phyloP scores from a whole-genome alignment of 2,329 filamentous ascomycete species.

The Fusarium sp. region DNA sequence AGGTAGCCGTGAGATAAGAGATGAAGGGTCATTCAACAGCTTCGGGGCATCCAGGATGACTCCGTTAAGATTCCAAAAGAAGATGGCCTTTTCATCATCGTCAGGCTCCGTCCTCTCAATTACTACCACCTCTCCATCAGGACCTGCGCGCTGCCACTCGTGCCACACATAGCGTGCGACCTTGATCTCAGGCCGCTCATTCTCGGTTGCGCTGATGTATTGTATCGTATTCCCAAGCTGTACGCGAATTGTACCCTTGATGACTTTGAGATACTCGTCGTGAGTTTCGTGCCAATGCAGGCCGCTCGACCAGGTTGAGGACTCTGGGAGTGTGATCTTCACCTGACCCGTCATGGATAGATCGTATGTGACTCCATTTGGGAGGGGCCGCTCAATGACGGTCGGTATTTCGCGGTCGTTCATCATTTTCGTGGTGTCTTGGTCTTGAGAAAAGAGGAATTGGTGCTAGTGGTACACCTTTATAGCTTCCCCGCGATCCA shows the following conservation, averaged over 20 bases:
- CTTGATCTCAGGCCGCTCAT: conserved; percentile 46
- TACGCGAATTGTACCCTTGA: conserved; percentile 52
- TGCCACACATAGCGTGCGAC: conserved; percentile 55
- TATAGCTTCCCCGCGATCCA: background rate
- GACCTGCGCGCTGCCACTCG: conserved; percentile 58
- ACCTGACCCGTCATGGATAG: conserved; percentile 53
- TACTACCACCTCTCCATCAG: conserved; percentile 52
- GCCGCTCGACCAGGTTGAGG: conserved; percentile 61
- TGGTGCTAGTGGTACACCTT: background rate
- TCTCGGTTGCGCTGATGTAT: conserved; percentile 33
- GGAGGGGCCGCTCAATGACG: conserved; percentile 24
- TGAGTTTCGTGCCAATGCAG: conserved; percentile 63
- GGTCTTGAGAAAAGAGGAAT: background rate
- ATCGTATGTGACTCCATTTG: conserved; percentile 45
- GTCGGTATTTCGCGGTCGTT: background rate
- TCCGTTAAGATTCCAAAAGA: conserved; percentile 64
- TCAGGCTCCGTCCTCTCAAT: conserved; percentile 60
- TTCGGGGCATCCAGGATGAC: conserved; percentile 48
- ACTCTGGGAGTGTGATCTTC: conserved; percentile 56
- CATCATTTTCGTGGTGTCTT: background rate
- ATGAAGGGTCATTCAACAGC: background rate
- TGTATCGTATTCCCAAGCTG: conserved; percentile 28
- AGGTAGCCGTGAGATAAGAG: conserved; percentile 11
- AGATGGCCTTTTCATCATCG: conserved; percentile 59
- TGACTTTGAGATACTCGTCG: conserved; percentile 58